A percentile compares a stretch with the other conserved stretches of the same genome.
Conservation (phyloP, 257 asterid species). For the Fraxinus excelsior region DNA sequence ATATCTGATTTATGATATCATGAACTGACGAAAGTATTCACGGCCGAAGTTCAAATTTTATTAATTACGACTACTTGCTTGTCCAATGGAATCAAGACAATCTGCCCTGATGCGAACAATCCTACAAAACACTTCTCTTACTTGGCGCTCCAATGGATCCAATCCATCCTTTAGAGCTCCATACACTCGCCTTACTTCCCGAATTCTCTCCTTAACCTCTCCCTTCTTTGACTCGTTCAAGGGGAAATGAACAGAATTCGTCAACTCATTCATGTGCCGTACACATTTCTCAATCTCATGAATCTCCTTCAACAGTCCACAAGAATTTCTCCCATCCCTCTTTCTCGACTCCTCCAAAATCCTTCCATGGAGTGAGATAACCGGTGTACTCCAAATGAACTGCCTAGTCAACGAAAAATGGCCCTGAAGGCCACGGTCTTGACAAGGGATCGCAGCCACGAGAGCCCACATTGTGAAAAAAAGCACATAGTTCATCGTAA, state of each 20-base stretch:
- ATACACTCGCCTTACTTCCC: conserved; percentile 52
- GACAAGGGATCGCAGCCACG: conserved; percentile 98
- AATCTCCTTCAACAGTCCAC: conserved; percentile 88
- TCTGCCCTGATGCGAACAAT: conserved; percentile 80
- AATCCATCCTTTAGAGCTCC: conserved; percentile 63
- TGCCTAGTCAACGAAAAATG: conserved; percentile 59
- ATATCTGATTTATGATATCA: neutral
- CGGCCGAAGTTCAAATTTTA: conserved; percentile 1
- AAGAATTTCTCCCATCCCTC: conserved; percentile 63
- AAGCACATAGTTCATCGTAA: conserved; percentile 76
- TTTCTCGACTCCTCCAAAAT: conserved; percentile 79
- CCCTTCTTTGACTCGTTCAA: conserved; percentile 64
- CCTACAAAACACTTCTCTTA: conserved; percentile 76
- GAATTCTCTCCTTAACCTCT: conserved; percentile 62
- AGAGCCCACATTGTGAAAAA: conserved; percentile 88
- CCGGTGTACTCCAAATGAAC: conserved; percentile 63
- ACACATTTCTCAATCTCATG: conserved; percentile 67
- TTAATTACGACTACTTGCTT: conserved; percentile 38
- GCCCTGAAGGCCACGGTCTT: conserved; percentile 85
- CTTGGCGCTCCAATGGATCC: conserved; percentile 77
- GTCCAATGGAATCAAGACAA: conserved; percentile 54
- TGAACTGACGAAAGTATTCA: neutral
- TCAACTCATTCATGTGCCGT: conserved; percentile 56
- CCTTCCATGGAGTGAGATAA: conserved; percentile 75
- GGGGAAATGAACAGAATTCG: conserved; percentile 63